Conservation (phyloP, 2,329 filamentous ascomycete species). For the Ophiostoma sp. region DNA sequence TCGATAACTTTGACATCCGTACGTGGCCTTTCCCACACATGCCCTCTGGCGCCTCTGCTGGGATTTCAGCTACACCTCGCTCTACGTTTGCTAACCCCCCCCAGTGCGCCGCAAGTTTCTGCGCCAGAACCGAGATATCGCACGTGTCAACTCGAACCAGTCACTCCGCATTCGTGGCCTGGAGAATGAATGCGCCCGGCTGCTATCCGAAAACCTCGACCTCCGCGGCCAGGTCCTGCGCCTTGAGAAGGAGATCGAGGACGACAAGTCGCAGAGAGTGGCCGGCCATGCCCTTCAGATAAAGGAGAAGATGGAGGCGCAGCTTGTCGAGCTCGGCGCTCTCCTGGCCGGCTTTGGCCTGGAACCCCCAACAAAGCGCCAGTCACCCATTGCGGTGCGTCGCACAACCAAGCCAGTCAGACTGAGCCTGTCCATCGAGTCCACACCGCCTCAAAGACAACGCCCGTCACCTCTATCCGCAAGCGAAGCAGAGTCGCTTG, state of each 20-base stretch:
- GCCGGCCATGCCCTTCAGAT: conserved; percentile 64
- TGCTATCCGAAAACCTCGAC: conserved; percentile 73
- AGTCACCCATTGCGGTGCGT: conserved; percentile 39
- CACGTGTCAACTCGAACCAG: conserved; percentile 70
- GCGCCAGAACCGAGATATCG: conserved; percentile 78
- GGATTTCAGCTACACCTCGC: too few species aligned
- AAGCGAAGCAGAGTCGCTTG: conserved; percentile 47
- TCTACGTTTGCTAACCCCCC: background rate
- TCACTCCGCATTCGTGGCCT: conserved; percentile 70
- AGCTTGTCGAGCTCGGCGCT: conserved; percentile 63
- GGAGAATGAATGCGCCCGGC: conserved; percentile 67
- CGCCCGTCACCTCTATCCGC: conserved; percentile 53
- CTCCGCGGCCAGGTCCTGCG: conserved; percentile 65
- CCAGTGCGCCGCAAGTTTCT: conserved; percentile 73
- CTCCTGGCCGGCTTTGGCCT: conserved; percentile 61
- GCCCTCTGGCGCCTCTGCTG: too few species aligned
- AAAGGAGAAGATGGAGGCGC: conserved; percentile 64
- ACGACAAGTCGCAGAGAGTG: conserved; percentile 53
- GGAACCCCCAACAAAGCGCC: conserved; percentile 51
- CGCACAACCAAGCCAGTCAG: conserved; percentile 43
- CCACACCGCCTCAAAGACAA: conserved; percentile 37
- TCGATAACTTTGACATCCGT: conserved; percentile 67
- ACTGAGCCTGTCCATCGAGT: conserved; percentile 18
- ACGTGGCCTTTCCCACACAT: conserved; percentile 24
- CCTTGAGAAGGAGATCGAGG: conserved; percentile 61